phyloP scores from a whole-genome alignment of 228 moss, liverwort and hornwort species.

The Sphagnum fallax region DNA sequence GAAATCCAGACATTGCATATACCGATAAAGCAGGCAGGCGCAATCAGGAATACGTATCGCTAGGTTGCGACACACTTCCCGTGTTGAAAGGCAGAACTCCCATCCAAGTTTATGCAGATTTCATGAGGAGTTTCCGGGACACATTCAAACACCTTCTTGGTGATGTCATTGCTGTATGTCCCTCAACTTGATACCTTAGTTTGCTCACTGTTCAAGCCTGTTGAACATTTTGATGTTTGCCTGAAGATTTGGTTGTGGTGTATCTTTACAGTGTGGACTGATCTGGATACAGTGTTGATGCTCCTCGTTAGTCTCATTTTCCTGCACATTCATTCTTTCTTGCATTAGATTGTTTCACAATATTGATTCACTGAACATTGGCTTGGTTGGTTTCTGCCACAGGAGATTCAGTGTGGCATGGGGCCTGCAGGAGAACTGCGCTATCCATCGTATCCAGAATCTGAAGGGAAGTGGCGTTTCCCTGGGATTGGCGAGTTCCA shows the following conservation, averaged over 20 bases:
- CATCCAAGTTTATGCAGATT: constrained; percentile 68
- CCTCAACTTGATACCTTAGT: no score
- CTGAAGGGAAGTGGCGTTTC: constrained; percentile 62
- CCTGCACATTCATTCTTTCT: no score
- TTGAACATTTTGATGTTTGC: no score
- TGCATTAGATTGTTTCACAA: no score
- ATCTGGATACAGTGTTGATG: no score
- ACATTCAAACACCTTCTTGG: constrained; percentile 59
- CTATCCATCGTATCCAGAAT: constrained; percentile 74
- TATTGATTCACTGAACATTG: no score
- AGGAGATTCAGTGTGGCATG: constrained; percentile 91
- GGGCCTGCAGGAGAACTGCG: constrained; percentile 85
- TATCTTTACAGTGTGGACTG: no score
- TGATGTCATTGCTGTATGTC: constrained; percentile 60
- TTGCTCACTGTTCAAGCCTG: no score
- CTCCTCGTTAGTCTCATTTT: no score
- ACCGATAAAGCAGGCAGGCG: constrained; percentile 63
- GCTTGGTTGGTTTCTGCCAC: neutral
- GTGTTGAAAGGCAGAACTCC: constrained; percentile 56
- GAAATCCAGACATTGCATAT: constrained; percentile 57
- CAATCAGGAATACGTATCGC: constrained; percentile 69
- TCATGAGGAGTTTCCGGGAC: constrained; percentile 74
- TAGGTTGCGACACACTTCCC: constrained; percentile 59
- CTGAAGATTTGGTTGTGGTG: no score
- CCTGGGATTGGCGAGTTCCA: constrained; percentile 85